A percentile compares a stretch with the other conserved stretches of the same genome.
Conservation (phyloP, 2,329 filamentous ascomycete genomes). For the Colletotrichum agaves region DNA sequence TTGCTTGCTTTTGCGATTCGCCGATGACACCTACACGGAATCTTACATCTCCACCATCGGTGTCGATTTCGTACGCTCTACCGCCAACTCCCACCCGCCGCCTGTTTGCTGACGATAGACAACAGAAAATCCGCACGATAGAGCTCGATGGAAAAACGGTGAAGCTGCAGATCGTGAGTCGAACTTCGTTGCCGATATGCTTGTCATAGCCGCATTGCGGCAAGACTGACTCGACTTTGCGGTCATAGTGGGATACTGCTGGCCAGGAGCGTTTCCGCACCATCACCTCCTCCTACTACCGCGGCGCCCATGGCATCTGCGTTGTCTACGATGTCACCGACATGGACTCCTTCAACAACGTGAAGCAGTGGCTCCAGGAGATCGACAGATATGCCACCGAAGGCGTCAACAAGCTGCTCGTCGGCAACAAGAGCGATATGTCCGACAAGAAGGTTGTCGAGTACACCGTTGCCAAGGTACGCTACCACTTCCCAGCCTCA, state of each 20-base stretch:
- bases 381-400: conserved; percentile 99
- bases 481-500: conserved; percentile 40
- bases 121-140: conserved; percentile 98
- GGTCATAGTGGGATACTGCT: conserved; percentile 94
- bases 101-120: conserved; percentile 29
- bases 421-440: conserved; percentile 99
- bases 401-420: conserved; percentile 98
- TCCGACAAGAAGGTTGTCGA: conserved; percentile 99
- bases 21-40: conserved; percentile 99
- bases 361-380: conserved; percentile 99
- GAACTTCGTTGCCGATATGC: background rate
- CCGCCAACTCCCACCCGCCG: background rate
- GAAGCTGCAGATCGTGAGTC: conserved; percentile 96
- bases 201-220: background rate
- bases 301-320: conserved; percentile 98
- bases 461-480: conserved; percentile 98
- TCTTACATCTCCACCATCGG: conserved; percentile 99
- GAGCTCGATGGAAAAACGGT: conserved; percentile 99
- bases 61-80: conserved; percentile 87
- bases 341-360: conserved; percentile 99
- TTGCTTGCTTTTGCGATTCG: conserved; percentile 96
- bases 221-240: conserved; percentile 43
- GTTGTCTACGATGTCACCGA: conserved; percentile 99
- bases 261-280: conserved; percentile 99
- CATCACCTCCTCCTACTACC: conserved; percentile 99